Conservation (phyloP, 257 asterid genomes). For the Primulina huaijiensis region DNA sequence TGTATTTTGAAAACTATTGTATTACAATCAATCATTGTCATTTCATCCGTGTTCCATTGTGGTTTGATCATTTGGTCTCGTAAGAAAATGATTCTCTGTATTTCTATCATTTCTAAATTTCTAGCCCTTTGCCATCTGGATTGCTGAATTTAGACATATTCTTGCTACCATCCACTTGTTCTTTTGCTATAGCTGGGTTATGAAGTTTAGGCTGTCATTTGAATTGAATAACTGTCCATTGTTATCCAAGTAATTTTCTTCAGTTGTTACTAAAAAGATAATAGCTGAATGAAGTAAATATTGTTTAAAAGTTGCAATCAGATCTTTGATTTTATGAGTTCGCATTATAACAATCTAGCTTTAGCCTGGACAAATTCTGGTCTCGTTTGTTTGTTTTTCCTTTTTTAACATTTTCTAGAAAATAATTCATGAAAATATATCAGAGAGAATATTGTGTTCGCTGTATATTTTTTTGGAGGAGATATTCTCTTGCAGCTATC, state of each 20-base stretch:
- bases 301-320: conserved; percentile 4
- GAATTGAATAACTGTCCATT: background rate
- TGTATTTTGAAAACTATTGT: conserved; percentile 8
- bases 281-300: conserved; percentile 6
- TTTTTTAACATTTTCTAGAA: too few species aligned
- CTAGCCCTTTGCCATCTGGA: background rate
- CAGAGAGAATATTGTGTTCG: background rate
- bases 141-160: background rate
- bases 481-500: background rate
- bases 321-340: conserved; percentile 2
- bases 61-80: conserved; percentile 5
- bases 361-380: background rate
- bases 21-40: background rate
- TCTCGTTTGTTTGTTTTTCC: background rate
- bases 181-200: conserved; percentile 23
- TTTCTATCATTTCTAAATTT: conserved; percentile 11
- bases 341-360: conserved; percentile 1
- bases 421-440: background rate
- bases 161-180: background rate
- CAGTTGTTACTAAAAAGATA: background rate
- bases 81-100: conserved; percentile 7
- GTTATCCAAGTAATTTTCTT: conserved; percentile 9
- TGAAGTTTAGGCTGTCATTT: conserved; percentile 3
- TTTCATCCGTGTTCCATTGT: background rate
- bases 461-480: background rate